phyloP scores from a whole-genome alignment of 2,329 filamentous ascomycete genomes.

The Didymella pomorum region DNA sequence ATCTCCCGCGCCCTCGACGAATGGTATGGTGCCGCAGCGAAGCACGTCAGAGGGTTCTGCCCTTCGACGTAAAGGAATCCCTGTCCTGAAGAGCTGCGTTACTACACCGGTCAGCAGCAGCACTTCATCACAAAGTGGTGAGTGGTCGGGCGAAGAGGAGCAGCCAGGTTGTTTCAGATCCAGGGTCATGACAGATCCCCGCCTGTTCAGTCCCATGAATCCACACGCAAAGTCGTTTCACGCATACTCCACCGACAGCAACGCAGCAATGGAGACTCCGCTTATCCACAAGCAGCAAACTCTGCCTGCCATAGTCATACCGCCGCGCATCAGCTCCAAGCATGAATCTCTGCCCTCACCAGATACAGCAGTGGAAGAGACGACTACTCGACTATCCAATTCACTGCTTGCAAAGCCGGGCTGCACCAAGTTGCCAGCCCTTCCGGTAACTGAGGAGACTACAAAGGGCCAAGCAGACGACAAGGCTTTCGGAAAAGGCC shows the following conservation, averaged over 20 bases:
- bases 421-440: slow-evolving; percentile 27
- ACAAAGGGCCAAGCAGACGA: neutral
- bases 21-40: neutral
- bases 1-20: neutral
- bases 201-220: slow-evolving; percentile 8
- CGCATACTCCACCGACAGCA: slow-evolving; percentile 20
- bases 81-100: neutral
- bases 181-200: slow-evolving; percentile 1
- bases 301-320: slow-evolving; percentile 2
- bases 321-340: slow-evolving; percentile 31
- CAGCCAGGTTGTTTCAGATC: neutral
- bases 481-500: neutral
- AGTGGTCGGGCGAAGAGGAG: neutral
- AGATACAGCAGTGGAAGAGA: neutral
- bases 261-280: slow-evolving; percentile 19
- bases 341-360: slow-evolving; percentile 23
- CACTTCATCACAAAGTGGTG: neutral
- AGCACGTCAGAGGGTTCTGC: slow-evolving; percentile 14
- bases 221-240: slow-evolving; percentile 20
- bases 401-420: slow-evolving; percentile 7
- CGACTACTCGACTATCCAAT: neutral
- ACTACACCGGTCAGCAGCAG: neutral
- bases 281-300: slow-evolving; percentile 11
- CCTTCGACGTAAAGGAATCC: neutral
- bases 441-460: neutral